Evolutionary conservation across 2,329 filamentous ascomycete genomes (phyloP).

Genomic region (Cladosporium oxysporum): DNA sequence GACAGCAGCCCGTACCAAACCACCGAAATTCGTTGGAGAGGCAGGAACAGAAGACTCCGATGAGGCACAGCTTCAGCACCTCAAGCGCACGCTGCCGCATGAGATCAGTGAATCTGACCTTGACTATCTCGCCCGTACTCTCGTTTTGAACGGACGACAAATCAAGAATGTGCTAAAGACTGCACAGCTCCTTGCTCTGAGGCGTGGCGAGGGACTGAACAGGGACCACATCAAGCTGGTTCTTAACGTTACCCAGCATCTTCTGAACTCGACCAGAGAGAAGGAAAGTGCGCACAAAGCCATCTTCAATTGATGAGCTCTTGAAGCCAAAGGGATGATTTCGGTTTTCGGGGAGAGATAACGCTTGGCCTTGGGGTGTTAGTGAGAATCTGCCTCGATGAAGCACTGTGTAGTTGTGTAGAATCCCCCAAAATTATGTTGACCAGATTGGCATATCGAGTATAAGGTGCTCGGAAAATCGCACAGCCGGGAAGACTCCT

Average conservation of each 20-base stretch:
- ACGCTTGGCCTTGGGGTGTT: neutral
- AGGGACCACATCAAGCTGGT: constrained; percentile 39
- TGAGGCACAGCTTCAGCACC: constrained; percentile 23
- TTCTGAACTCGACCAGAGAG: constrained; percentile 32
- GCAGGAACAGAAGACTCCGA: constrained; percentile 20
- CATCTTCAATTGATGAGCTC: constrained; percentile 17
- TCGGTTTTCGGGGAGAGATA: neutral
- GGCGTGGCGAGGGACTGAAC: constrained; percentile 29
- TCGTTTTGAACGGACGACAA: constrained; percentile 44
- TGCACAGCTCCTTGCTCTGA: constrained; percentile 38
- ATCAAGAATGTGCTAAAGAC: constrained; percentile 48
- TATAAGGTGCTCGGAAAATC: neutral
- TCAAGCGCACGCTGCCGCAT: constrained; percentile 31
- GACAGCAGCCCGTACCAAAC: constrained; percentile 25
- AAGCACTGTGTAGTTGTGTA: neutral
- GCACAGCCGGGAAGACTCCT: neutral
- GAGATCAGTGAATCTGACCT: constrained; percentile 36
- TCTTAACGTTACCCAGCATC: constrained; percentile 37
- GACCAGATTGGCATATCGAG: neutral
- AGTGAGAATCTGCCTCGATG: neutral
- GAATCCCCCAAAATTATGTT: neutral
- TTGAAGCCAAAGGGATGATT: neutral
- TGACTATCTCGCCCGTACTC: constrained; percentile 30
- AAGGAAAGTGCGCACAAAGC: constrained; percentile 27
- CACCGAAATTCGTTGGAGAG: constrained; percentile 9